Base-by-base conservation (phyloP, 2,329 filamentous ascomycete species). In the Ophiostoma populinum region DNA sequence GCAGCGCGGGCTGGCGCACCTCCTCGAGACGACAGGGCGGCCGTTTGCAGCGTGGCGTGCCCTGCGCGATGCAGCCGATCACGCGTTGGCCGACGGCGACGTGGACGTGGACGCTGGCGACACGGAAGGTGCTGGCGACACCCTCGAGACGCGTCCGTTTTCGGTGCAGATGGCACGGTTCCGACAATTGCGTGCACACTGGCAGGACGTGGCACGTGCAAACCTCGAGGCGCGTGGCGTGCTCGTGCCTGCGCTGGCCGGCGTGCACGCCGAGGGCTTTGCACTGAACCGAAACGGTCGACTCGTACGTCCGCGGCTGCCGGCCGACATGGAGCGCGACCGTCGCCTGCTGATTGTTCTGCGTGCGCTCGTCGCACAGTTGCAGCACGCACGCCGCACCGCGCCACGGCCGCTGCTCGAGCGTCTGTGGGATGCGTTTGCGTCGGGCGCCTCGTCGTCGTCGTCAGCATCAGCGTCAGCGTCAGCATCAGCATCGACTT, bases 361-460 rank as follows among this genome's bases (percentile, higher is more conserved):
- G 31, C 37, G 40, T 6, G 43, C 31, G 1, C 42, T 49, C 3
- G 38, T 43, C 17, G 40, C 46, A 16, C 38, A 48, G 13, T 42
- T 58, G 24, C 32, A 43, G 20, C 43, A 44, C 1, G 46, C 48
- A 1, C 15, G 18, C 2, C 27, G 32, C 8, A 41, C 47, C 9
- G 44, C 47, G 18, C 51, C 52, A 9, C 43, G 55, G 12, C 35
- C 32, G 26, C 41, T 58, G 22, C 36, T 58, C 9, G 13, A 21
- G n/a, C n/a, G n/a, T n/a, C n/a, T n/a, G n/a, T n/a, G n/a, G n/a
- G n/a, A n/a, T n/a, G n/a, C n/a, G n/a, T n/a, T n/a, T n/a, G n/a
- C n/a, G n/a, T n/a, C n/a, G n/a, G n/a, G n/a, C n/a, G n/a, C n/a
- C n/a, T n/a, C n/a, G n/a, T n/a, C n/a, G n/a, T n/a, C n/a, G n/a